A percentile compares a stretch with the other conserved stretches of the same genome.
phyloP scores from a whole-genome alignment of 2,329 filamentous ascomycete species.

The Cladosporium sp. region DNA sequence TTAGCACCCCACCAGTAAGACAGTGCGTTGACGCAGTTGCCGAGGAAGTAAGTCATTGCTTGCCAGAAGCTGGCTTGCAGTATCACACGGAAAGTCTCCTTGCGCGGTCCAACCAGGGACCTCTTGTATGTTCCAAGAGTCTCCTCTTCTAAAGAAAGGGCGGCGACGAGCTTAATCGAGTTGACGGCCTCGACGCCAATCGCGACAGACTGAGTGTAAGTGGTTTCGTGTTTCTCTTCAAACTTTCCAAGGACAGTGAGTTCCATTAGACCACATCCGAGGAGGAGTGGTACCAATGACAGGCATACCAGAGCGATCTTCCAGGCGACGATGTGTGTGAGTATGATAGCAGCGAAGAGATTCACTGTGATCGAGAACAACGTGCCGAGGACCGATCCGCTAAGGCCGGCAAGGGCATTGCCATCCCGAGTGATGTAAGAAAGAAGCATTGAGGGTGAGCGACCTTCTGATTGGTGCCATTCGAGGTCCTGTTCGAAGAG shows the following conservation, averaged over 20 bases:
- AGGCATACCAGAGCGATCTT: slow-evolving; percentile 73
- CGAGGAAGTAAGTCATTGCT: slow-evolving; percentile 60
- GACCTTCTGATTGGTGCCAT: slow-evolving; percentile 68
- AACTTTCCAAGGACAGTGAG: slow-evolving; percentile 62
- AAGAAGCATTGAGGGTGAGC: slow-evolving; percentile 62
- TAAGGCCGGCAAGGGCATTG: slow-evolving; percentile 67
- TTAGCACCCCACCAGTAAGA: slow-evolving; percentile 77
- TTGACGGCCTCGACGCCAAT: slow-evolving; percentile 54
- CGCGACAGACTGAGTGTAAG: slow-evolving; percentile 53
- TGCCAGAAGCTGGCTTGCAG: slow-evolving; percentile 61
- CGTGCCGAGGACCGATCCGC: slow-evolving; percentile 69
- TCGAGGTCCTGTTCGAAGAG: slow-evolving; percentile 66
- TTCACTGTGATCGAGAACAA: slow-evolving; percentile 68
- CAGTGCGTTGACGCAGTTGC: slow-evolving; percentile 70
- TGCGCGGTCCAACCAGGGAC: slow-evolving; percentile 35
- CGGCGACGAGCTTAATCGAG: slow-evolving; percentile 54
- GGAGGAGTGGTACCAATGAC: slow-evolving; percentile 65
- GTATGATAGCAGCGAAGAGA: slow-evolving; percentile 65
- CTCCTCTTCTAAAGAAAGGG: slow-evolving; percentile 54
- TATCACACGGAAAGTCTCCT: slow-evolving; percentile 20
- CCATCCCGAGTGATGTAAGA: slow-evolving; percentile 70
- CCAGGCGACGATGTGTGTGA: slow-evolving; percentile 73
- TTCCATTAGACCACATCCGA: slow-evolving; percentile 69
- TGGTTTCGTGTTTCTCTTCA: slow-evolving; percentile 56
- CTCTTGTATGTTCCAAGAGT: slow-evolving; percentile 47